Evolutionary conservation across 257 asterid genomes (phyloP).

Genomic region (Linaria vulgaris): DNA sequence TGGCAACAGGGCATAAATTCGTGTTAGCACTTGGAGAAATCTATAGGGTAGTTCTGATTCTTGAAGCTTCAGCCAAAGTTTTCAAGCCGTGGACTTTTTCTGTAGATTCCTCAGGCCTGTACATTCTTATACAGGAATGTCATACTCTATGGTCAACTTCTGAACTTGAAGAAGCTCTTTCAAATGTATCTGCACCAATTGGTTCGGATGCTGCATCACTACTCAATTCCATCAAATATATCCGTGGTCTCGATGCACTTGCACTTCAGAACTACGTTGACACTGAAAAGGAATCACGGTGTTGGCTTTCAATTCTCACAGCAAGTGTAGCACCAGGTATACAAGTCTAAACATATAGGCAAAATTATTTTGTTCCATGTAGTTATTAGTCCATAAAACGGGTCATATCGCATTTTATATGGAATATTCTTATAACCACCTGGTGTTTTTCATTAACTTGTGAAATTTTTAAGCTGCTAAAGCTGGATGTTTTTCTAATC

Average conservation of each 20-base stretch:
- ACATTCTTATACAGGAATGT: slow-evolving; percentile 56
- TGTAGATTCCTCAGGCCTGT: slow-evolving; percentile 35
- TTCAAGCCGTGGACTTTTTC: slow-evolving; percentile 76
- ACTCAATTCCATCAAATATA: slow-evolving; percentile 51
- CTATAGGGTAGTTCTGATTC: slow-evolving; percentile 67
- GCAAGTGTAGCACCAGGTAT: slow-evolving; percentile 60
- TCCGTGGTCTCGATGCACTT: slow-evolving; percentile 49
- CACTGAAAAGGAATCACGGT: slow-evolving; percentile 39
- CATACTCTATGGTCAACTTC: slow-evolving; percentile 56
- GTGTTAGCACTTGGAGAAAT: slow-evolving; percentile 71
- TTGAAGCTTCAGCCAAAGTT: slow-evolving; percentile 64
- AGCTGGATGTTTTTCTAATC: background rate
- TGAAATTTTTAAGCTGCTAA: slow-evolving; percentile 13
- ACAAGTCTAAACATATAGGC: slow-evolving; percentile 19
- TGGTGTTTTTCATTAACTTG: slow-evolving; percentile 19
- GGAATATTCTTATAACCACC: slow-evolving; percentile 2
- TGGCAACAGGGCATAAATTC: slow-evolving; percentile 57
- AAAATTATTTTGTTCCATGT: slow-evolving; percentile 15
- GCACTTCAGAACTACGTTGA: slow-evolving; percentile 53
- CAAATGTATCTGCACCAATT: slow-evolving; percentile 38
- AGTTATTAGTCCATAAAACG: slow-evolving; percentile 1
- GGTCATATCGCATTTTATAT: background rate
- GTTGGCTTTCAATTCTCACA: slow-evolving; percentile 63
- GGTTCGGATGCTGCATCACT: slow-evolving; percentile 35
- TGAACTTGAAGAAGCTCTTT: slow-evolving; percentile 66